Percentiles rank a stretch among this genome's conserved stretches.
These are phyloP conservation scores for Trypanosoma melophagium DNA, from an alignment of 208 protist species.

Conservation along the genomic window DNA sequence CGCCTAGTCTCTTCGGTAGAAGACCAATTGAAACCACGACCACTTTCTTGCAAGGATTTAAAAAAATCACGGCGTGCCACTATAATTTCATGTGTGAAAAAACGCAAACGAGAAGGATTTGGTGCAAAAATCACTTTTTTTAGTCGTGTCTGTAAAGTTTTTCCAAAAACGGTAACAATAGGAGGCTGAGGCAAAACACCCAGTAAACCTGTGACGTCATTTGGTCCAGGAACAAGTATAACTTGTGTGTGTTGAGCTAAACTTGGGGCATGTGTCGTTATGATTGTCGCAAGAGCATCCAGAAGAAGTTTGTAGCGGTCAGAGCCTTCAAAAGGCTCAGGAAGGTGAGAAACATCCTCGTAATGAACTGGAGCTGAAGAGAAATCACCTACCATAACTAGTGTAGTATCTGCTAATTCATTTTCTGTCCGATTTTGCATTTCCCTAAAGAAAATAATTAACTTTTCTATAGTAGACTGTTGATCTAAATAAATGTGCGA, in stretches of 20 bases:
- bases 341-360: constrained; percentile 79
- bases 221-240: constrained; percentile 76
- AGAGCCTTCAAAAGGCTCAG: constrained; percentile 60
- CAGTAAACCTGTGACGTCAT: constrained; percentile 64
- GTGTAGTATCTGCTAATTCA: constrained; percentile 76
- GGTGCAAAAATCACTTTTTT: constrained; percentile 71
- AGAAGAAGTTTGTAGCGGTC: constrained; percentile 48
- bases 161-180: constrained; percentile 51
- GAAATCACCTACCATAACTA: constrained; percentile 84
- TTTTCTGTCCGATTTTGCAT: constrained; percentile 81
- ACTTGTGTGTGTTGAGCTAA: constrained; percentile 78
- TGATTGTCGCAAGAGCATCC: constrained; percentile 56
- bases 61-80: constrained; percentile 77
- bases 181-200: constrained; percentile 78
- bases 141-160: constrained; percentile 48
- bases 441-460: constrained; percentile 70
- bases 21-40: constrained; percentile 32
- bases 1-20: neutral
- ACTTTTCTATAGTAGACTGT: constrained; percentile 43
- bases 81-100: constrained; percentile 85
- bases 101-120: constrained; percentile 85
- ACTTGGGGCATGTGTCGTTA: constrained; percentile 60
- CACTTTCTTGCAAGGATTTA: constrained; percentile 59
- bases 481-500: constrained; percentile 84
- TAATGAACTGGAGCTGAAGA: constrained; percentile 62